A percentile compares a stretch with the other conserved stretches of the same genome.
Conservation (phyloP, 2,329 filamentous ascomycete species). For the Fusarium sp. region DNA sequence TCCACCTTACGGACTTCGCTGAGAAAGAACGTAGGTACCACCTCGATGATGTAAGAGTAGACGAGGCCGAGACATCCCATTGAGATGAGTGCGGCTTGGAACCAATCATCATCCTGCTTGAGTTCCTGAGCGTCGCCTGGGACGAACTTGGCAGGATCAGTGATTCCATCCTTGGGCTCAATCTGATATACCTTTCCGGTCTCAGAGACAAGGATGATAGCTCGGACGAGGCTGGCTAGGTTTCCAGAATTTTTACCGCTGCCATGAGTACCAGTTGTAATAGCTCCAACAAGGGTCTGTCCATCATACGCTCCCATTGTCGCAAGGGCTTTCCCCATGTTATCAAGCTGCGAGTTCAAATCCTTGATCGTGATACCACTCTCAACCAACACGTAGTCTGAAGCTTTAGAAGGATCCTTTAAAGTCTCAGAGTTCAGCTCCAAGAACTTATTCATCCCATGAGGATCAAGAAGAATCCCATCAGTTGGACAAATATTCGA, state of each 20-base stretch:
- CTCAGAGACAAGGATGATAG: background rate
- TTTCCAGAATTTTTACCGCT: background rate
- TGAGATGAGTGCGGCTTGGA: background rate
- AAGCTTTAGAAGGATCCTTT: background rate
- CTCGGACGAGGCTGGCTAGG: background rate
- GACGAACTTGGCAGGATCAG: background rate
- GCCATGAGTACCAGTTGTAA: background rate
- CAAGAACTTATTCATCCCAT: background rate
- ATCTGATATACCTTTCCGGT: background rate
- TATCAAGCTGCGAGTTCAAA: background rate
- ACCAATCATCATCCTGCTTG: background rate
- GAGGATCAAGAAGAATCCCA: background rate
- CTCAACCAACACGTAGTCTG: background rate
- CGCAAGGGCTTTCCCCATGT: background rate
- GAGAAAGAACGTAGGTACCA: background rate
- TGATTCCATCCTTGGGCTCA: background rate
- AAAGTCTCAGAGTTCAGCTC: background rate
- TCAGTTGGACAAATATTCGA: background rate
- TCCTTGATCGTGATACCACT: background rate
- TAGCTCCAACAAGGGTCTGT: background rate
- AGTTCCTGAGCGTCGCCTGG: background rate
- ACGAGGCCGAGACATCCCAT: background rate
- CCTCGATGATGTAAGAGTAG: background rate
- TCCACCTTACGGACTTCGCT: background rate
- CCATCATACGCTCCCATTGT: background rate